Base-by-base conservation (phyloP, 2,329 filamentous ascomycete species). In the Pseudogymnoascus sp. region DNA sequence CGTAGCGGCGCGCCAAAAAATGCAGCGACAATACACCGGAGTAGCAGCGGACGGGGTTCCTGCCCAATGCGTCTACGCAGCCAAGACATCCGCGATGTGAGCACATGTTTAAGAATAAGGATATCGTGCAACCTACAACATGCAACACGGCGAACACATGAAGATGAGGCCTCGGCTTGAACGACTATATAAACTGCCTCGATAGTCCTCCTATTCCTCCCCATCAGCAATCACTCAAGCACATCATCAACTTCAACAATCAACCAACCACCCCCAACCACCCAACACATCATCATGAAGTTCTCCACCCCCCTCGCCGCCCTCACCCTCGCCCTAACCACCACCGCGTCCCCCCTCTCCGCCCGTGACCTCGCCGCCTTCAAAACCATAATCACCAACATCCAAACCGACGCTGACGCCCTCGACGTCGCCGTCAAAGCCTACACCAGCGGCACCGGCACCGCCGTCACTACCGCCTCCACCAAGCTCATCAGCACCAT, bases 381-480 rank as follows among this genome's bases (percentile, higher is more conserved):
- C 47, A 19, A 57, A n/a, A 57, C 47, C 9, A 19, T 57, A 26
- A 57, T 57, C 28, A 15, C 26, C 28, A 57, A 33, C 47, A 57
- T 57, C 26, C 47, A 57, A 13, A 7, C n/a, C 26, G 47, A 57
- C 28, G n/a, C 73, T n/a, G 47, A 57, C 28, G 47, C 47, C 26
- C 47, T 57, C 28, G 47, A 57, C 47, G 28, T 33, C 0, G 8
- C 47, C 28, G 9, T 57, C 26, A 33, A 33, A 9, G 47, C 47
- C 26, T 57, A 13, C 47, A 13, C 47, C 47, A 57, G 47, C 47
- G 47, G 47, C 5, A 26, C 13, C 26, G 47, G 47, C 28, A n/a
- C 47, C 47, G 26, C 26, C 15, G 47, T 57, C 15, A 0, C 4
- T 1, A 10, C 47, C 47, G 47, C 26, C 26, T 6, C 26, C 15